Evolutionary conservation across 192 early-diverging fungal species (phyloP), one percentile per base, ranked within the genome.

Genomic region (Neocallimastix lanati): DNA sequence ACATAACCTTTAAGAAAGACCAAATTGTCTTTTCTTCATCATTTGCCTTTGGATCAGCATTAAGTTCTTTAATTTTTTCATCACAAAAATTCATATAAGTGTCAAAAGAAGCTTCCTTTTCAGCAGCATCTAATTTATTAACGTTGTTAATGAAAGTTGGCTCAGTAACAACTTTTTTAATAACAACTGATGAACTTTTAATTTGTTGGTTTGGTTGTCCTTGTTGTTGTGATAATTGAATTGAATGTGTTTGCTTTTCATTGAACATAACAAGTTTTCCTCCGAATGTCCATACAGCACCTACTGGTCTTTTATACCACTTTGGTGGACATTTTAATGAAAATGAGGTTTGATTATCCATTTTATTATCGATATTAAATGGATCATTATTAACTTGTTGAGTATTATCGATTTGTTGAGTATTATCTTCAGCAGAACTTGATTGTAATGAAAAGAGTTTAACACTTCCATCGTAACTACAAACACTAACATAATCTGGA

Each of bases 391-490:
- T 67, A 29, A 80, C 76, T 77, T 28, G 35, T 18, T 28, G 81
- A 67, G 77, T 27, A 28, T 83, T 58, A 3, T 6, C 35, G 21
- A 76, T 58, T 77, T 81, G 67, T 27, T 76, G 77, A 5, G 78
- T 30, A 35, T 78, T 29, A 9, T 80, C 76, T 28, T 78, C 28
- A 76, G 29, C 29, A 25, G 35, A 29, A 50, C 33, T 30, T 78
- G 78, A 82, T 76, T 29, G 82, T n/a, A 78, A 82, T 77, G 36
- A 29, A 29, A 28, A 15, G 29, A 79, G 25, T 9, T 35, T 29
- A 28, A 90, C 86, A 83, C 91, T 90, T n/a, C 96, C 96, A 84
- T 99, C 97, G 81, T 96, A 99, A 11, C 94, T 95, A 12, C 95
- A 91, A 29, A 93, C 91, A 29, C 91, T 91, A 76, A 95, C 86